Evolutionary conservation across 2,329 filamentous ascomycete genomes (phyloP).

Genomic region (Xylariaceae sp.): DNA sequence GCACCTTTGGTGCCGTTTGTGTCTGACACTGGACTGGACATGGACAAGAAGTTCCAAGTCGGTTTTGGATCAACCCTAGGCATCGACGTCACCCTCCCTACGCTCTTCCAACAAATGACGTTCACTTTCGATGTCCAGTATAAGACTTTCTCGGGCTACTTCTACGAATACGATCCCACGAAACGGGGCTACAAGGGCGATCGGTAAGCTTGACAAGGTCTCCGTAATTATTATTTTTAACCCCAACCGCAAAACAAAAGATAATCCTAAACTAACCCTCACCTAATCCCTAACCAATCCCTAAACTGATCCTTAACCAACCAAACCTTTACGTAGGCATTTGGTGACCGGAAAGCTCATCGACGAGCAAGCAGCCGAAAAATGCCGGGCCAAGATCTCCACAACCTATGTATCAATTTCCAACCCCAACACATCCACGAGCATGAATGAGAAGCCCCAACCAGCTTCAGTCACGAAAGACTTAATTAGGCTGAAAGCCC

Average conservation of each 20-base stretch:
- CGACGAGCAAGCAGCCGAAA: neutral
- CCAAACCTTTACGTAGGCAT: too few species aligned
- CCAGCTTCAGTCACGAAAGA: neutral
- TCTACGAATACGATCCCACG: neutral
- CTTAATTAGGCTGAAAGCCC: neutral
- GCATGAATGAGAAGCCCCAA: neutral
- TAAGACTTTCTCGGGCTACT: neutral
- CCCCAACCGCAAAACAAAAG: too few species aligned
- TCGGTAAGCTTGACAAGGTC: neutral
- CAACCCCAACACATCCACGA: neutral
- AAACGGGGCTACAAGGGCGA: conserved; percentile 4
- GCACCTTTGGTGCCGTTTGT: neutral
- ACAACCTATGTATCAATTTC: neutral
- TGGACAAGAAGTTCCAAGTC: neutral
- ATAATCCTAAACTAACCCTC: too few species aligned
- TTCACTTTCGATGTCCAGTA: neutral
- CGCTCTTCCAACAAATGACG: neutral
- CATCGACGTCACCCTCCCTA: neutral
- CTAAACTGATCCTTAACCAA: too few species aligned
- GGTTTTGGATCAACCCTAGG: neutral
- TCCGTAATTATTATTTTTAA: too few species aligned
- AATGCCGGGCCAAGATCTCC: neutral
- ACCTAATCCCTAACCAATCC: too few species aligned
- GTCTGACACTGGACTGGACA: neutral
- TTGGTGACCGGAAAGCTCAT: neutral